Base-by-base conservation (phyloP, 768 basidiomycete species). In the Termitomyces sp. region DNA sequence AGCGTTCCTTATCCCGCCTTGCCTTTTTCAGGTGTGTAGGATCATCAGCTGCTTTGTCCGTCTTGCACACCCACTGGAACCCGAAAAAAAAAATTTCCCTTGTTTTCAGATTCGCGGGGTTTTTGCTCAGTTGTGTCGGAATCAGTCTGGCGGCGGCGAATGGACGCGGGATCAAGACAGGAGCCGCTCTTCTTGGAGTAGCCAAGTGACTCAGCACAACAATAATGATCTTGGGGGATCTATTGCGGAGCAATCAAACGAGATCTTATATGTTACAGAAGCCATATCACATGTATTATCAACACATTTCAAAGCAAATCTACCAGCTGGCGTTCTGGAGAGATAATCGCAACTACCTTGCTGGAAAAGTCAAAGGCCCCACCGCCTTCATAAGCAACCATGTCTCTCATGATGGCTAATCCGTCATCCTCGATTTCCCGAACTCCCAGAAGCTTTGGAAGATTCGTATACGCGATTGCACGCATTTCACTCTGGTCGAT, bases 1-100 rank as follows among this genome's bases (percentile, higher is more conserved):
- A 94, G 69, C 82, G 92, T 29, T 85, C 88, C 0, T 85, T 94
- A 53, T 94, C 91, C 39, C 82, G 90, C 15, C 79, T 91, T 52
- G 91, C 92, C 31, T 94, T 94, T 76, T 93, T 93, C 71, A 82
- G 92, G 91, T 89, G 69, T 47, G 65, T 53, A 55, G 29, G 29
- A 29, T 29, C 29, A 29, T 56, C 54, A 24, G 44, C 37, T 57
- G 20, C 42, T 45, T 46, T 34, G 34, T 42, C 8, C 33, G 34
- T 51, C 12, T 34, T 12, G 28, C 48, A 16, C 24, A 7, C 29
- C 26, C 36, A 9, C 44, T 53, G 24, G 46, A n/a, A n/a, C n/a
- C n/a, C n/a, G n/a, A n/a, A n/a, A 51, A 41, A 5, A 4, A 29
- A 18, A 39, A n/a, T 18, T 22, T 36, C 22, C 54, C 22, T 56